Conservation (phyloP, 2,329 filamentous ascomycete species). For the Myriosclerotinia duriaeana region DNA sequence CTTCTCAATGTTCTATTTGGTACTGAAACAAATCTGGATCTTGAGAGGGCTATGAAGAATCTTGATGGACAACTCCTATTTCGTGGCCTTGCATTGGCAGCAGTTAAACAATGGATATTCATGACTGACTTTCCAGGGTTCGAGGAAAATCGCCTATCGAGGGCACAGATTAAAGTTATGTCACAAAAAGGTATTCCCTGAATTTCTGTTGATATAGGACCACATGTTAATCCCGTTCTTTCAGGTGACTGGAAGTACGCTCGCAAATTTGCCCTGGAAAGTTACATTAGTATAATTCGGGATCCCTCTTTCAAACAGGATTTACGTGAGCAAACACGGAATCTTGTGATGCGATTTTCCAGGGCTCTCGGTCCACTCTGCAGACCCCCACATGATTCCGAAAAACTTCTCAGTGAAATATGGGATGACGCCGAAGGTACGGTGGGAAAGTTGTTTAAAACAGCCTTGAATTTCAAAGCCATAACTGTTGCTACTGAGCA, state of each 20-base stretch:
- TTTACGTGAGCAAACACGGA: neutral
- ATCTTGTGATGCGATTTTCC: neutral
- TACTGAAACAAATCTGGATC: neutral
- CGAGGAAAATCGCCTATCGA: neutral
- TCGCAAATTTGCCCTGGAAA: slow-evolving; percentile 1
- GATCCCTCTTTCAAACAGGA: neutral
- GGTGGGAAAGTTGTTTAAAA: neutral
- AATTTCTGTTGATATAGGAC: neutral
- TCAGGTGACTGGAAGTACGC: slow-evolving; percentile 4
- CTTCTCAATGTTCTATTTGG: slow-evolving; percentile 2
- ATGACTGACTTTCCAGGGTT: slow-evolving; percentile 1
- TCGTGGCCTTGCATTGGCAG: slow-evolving; percentile 9
- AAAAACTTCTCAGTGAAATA: neutral
- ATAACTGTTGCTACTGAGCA: slow-evolving; percentile 1
- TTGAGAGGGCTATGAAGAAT: neutral
- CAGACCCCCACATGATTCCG: slow-evolving; percentile 3
- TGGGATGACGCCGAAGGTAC: neutral
- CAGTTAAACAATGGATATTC: neutral
- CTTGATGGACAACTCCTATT: slow-evolving; percentile 4
- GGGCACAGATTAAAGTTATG: neutral
- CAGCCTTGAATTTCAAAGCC: slow-evolving; percentile 13
- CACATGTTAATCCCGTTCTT: neutral
- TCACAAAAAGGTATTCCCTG: neutral
- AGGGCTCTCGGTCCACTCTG: slow-evolving; percentile 8
- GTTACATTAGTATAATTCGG: slow-evolving; percentile 2